Evolutionary conservation across 225 moss, liverwort and hornwort genomes (phyloP).

Genomic region (Asterella californica): DNA sequence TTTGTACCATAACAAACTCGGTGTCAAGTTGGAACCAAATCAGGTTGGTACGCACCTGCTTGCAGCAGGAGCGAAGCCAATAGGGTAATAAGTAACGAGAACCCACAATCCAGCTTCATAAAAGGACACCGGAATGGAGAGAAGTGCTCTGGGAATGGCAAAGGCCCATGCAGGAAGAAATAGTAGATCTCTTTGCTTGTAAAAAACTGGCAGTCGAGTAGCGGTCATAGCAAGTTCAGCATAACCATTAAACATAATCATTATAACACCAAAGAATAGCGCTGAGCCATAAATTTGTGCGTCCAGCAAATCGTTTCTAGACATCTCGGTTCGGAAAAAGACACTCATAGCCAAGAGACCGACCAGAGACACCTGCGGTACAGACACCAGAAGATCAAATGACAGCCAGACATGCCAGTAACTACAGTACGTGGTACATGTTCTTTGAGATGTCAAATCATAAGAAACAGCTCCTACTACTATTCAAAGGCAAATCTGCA

Average conservation of each 20-base stretch:
- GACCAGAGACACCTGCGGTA: constrained; percentile 48
- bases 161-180: constrained; percentile 81
- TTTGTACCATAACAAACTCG: background rate
- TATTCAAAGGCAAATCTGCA: background rate
- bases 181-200: constrained; percentile 63
- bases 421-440: too few relatives aligned
- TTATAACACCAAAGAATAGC: constrained; percentile 51
- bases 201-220: constrained; percentile 63
- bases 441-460: background rate
- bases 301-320: constrained; percentile 37
- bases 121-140: constrained; percentile 60
- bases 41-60: constrained; percentile 27
- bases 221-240: constrained; percentile 67
- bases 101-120: constrained; percentile 56
- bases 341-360: constrained; percentile 61
- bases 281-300: constrained; percentile 45
- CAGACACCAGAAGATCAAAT: background rate
- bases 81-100: constrained; percentile 66
- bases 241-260: constrained; percentile 78
- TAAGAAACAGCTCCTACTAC: too few relatives aligned
- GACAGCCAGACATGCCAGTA: background rate
- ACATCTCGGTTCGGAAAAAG: constrained; percentile 54
- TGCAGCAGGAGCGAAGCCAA: constrained; percentile 56
- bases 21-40: background rate
- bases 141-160: constrained; percentile 43